Percentiles rank a stretch among this genome's conserved stretches.
Conservation (phyloP, 2,329 filamentous ascomycete species). For the Epichloe coenophiala region DNA sequence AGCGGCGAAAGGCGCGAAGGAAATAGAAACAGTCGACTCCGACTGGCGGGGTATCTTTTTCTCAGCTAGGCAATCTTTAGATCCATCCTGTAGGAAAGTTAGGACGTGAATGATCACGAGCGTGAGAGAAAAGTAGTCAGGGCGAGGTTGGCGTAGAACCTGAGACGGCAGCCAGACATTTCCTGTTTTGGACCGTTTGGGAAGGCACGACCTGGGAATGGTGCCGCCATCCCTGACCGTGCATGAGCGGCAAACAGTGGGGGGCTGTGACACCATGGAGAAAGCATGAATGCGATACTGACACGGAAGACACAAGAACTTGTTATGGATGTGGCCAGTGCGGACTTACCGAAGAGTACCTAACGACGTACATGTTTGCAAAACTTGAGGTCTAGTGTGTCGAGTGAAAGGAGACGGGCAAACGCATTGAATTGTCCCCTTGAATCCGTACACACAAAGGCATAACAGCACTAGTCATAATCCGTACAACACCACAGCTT, state of each 20-base stretch:
- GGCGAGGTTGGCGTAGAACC: background rate
- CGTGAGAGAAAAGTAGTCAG: background rate
- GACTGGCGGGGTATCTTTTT: background rate
- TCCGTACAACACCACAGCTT: no score
- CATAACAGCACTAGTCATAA: no score
- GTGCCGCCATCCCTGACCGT: background rate
- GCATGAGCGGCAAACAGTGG: background rate
- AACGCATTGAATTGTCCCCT: no score
- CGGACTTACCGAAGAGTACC: no score
- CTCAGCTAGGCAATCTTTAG: background rate
- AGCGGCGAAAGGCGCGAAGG: background rate
- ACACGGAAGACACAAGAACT: no score
- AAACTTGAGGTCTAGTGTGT: no score
- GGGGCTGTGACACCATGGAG: background rate
- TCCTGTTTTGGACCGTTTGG: constrained; percentile 13
- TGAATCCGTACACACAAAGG: no score
- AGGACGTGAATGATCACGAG: background rate
- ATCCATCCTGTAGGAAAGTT: background rate
- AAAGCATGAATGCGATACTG: background rate
- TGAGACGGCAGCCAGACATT: constrained; percentile 19
- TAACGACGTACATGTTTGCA: no score
- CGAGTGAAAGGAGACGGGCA: no score
- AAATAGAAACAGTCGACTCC: background rate
- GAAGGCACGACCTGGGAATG: background rate
- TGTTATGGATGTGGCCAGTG: no score